A percentile compares a stretch with the other conserved stretches of the same genome.
phyloP scores from a whole-genome alignment of 495 filamentous ascomycete genomes.

The Penicillium maclennaniae region DNA sequence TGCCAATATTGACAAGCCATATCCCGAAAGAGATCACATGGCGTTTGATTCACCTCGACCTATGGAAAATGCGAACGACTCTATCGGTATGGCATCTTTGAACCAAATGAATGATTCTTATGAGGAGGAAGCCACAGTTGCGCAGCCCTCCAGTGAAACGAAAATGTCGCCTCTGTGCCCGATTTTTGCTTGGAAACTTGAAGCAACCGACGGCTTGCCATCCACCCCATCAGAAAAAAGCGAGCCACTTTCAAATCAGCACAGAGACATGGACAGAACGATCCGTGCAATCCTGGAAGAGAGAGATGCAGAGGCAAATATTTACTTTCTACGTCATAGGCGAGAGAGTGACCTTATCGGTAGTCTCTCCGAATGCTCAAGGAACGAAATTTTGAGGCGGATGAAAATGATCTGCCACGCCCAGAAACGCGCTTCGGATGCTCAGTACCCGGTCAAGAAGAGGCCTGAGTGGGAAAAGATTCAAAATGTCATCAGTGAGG shows the following conservation, averaged over 20 bases:
- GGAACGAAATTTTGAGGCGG: background rate
- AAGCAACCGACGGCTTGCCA: background rate
- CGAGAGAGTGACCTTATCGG: background rate
- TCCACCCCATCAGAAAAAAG: background rate
- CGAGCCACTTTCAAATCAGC: background rate
- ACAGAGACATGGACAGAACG: background rate
- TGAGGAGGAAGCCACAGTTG: background rate
- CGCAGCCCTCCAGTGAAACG: background rate
- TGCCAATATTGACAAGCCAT: too few species aligned
- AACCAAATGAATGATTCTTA: background rate
- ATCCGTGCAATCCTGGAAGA: constrained; percentile 6
- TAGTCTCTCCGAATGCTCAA: background rate
- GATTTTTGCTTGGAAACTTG: constrained; percentile 5
- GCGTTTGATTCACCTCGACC: too few species aligned
- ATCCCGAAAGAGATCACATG: too few species aligned
- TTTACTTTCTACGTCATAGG: background rate
- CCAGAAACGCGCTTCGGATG: background rate
- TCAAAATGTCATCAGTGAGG: background rate
- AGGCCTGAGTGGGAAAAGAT: background rate
- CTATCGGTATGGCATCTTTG: background rate
- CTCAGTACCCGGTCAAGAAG: background rate
- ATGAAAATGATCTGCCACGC: background rate
- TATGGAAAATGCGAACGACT: background rate
- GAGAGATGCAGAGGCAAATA: background rate
- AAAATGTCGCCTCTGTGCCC: background rate